Evolutionary conservation across 176 grass and related monocot genomes (phyloP), one percentile per base, ranked within the genome.

Genomic region (Musa acuminata): DNA sequence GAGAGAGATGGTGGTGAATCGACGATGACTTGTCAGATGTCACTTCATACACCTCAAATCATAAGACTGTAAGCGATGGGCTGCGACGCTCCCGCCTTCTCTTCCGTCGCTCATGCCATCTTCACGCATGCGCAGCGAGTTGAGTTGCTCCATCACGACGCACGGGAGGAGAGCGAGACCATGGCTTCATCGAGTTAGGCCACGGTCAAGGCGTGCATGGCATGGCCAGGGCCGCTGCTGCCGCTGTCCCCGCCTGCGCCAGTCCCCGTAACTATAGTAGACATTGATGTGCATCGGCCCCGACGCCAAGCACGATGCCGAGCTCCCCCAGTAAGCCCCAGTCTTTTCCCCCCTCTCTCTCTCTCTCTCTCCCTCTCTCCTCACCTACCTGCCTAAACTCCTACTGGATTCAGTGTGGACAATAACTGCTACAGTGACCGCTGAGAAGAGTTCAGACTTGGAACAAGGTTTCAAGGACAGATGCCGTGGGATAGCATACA

Each of bases 31-130:
- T 80, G 80, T 87, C 85, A 83, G 80, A 80, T 69, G 85, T 87
- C 85, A 80, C 72, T 51, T 87, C 80, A 13, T 23, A 80, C 85
- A 29, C 80, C 80, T 77, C 85, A 80, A 83, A 87, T 87, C 85
- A 87, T 87, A 87, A 79, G 80, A 87, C 85, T 49, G 63, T 86
- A 75, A 74, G 69, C 78, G 84, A 86, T 54, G 70, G 11, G 84
- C 35, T 62, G 9, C 14, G 1, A 9, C 25, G 5, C 8, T 64
- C 21, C 5, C 17, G 9, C 57, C 78, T 53, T 54, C 51, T 24
- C 10, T 21, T 14, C 1, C 49, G 0, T 2, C 8, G 19, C 21
- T 13, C 9, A 19, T n/a, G 11, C 52, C 5, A 14, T 4, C 35
- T 43, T 43, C 35, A 43, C 0, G 35, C 35, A 6, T 43, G 35